phyloP scores from a whole-genome alignment of 805 yeast genomes.

The Zygotorulaspora chibaensis region DNA sequence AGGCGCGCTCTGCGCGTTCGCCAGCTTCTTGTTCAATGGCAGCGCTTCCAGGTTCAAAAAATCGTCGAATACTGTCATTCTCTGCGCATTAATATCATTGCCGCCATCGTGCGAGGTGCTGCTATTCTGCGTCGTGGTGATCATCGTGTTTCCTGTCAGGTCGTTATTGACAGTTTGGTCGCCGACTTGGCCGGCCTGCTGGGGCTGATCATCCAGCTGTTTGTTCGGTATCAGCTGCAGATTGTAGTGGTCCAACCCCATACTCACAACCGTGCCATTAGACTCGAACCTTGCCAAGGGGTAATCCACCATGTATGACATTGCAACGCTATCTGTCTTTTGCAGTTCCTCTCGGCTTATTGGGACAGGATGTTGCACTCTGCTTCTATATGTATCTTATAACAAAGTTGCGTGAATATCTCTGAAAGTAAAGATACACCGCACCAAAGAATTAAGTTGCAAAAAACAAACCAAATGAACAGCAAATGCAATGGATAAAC shows the following conservation, averaged over 20 bases:
- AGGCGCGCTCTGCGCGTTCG: not conserved
- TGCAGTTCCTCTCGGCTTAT: too few species aligned
- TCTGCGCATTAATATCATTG: not conserved
- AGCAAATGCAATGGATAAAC: too few species aligned
- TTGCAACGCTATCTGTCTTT: not conserved
- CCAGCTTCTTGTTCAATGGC: slow-evolving; percentile 3
- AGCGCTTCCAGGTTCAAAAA: slow-evolving; percentile 10
- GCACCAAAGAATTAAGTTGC: too few species aligned
- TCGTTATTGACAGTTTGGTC: slow-evolving; percentile 21
- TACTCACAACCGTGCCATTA: slow-evolving; percentile 18
- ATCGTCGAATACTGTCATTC: slow-evolving; percentile 11
- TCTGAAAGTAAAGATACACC: too few species aligned
- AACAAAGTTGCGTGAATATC: too few species aligned
- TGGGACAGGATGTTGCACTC: too few species aligned
- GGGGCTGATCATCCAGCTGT: not conserved
- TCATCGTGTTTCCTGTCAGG: slow-evolving; percentile 32
- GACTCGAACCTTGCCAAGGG: slow-evolving; percentile 19
- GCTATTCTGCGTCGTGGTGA: slow-evolving; percentile 10
- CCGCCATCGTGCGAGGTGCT: not conserved
- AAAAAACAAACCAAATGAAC: too few species aligned
- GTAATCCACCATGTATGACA: slow-evolving; percentile 14
- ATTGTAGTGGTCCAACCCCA: slow-evolving; percentile 16
- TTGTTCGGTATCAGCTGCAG: slow-evolving; percentile 16
- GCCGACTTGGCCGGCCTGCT: slow-evolving; percentile 7
- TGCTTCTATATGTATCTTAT: too few species aligned